Percentiles rank a stretch among this genome's conserved stretches.
phyloP scores from a whole-genome alignment of 805 yeast species.

The Saccharomycopsis olivae region DNA sequence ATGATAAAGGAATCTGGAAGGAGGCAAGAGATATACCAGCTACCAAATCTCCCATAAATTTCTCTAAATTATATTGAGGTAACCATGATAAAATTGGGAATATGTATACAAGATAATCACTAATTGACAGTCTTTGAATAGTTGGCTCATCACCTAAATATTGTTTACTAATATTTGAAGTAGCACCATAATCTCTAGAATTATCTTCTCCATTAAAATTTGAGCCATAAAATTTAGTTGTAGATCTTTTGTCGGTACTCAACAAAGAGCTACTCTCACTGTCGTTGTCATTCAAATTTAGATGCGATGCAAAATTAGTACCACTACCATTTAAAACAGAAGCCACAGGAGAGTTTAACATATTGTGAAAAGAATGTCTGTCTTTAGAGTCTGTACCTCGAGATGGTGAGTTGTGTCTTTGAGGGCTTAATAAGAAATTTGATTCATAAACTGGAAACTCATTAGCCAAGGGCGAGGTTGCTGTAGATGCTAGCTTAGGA shows the following conservation, averaged over 20 bases:
- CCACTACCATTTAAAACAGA: not conserved
- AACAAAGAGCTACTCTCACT: not conserved
- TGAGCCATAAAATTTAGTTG: no score
- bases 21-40: slow-evolving; percentile 87
- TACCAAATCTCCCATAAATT: slow-evolving; percentile 49
- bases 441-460: no score
- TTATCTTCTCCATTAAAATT: not conserved
- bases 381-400: no score
- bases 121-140: not conserved
- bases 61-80: slow-evolving; percentile 33
- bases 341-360: no score
- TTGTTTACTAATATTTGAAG: not conserved
- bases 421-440: no score
- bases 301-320: no score
- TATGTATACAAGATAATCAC: slow-evolving; percentile 41
- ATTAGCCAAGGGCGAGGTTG: no score
- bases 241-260: no score
- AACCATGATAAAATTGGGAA: slow-evolving; percentile 62
- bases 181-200: not conserved
- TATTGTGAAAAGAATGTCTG: no score
- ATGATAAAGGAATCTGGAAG: slow-evolving; percentile 80
- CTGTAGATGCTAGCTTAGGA: no score
- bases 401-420: no score
- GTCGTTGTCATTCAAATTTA: no score
- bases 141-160: not conserved